Base-by-base conservation (phyloP, 257 asterid species). In the Vinca minor region DNA sequence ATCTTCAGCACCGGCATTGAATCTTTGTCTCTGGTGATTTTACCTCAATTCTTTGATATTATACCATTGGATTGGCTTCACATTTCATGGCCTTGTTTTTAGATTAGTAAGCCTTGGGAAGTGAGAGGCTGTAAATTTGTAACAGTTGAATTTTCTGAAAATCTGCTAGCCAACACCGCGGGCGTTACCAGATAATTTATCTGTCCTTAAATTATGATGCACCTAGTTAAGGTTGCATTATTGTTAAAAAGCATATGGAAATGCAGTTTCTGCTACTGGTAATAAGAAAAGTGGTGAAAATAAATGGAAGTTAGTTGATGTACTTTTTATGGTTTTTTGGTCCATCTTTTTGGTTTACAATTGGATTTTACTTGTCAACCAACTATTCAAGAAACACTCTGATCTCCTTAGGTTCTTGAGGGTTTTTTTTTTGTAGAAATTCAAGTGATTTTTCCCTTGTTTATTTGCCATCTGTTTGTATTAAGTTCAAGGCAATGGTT, bases 11-110 rank as follows among this genome's bases (percentile, higher is more conserved):
- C n/a, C n/a, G n/a, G n/a, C n/a, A n/a, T n/a, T n/a, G 49, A 58
- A 17, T 58, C 55, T 41, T 7, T 34, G n/a, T 50, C 63, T 26
- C 17, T 62, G 64, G 53, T 52, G 68, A 61, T 57, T 67, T 31
- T 64, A 49, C 60, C 64, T 66, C 18, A 8, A n/a, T 75, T 72
- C 76, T 75, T 75, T 73, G 71, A 67, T 67, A 74, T 75, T n/a
- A 69, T n/a, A n/a, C 84, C 44, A 75, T 72, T 74, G 74, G 68
- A 76, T 74, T 69, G 73, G 74, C 74, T 76, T 65, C 75, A 58
- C 67, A 54, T 69, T 35, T 76, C 63, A 45, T 69, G 80, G 84
- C 81, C 85, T 77, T 70, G 63, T 61, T 73, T 71, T 73, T 58
- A 73, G 71, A 64, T 52, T 61, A 62, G 68, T 70, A 47, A 74